Base-by-base conservation (phyloP, 2,329 filamentous ascomycete genomes). In the Cladorrhinum sp. region DNA sequence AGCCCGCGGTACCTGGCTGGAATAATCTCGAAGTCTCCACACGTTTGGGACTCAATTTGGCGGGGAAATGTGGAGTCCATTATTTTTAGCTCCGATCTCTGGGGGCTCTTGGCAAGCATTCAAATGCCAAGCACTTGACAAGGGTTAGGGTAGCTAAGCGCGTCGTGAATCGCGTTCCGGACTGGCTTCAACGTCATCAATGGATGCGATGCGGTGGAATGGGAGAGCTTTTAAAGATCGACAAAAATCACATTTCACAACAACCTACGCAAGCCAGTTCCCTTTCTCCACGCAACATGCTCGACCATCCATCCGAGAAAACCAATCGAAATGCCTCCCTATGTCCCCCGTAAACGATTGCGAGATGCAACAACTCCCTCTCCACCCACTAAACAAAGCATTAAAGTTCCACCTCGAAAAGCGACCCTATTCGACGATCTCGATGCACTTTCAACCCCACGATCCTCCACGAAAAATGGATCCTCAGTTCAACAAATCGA, bases 281-380 rank as follows among this genome's bases (percentile, higher is more conserved):
- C 14, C 4, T 3, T 55, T 10, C 21, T 10, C 16, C 8, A 24
- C 36, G 1, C 36, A 57, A 49, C 54, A 57, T 57, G 54, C 10
- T 57, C 39, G 23, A 9, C 18, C 6, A 16, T 12, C 9, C 23
- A 8, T 51, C 6, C 3, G 23, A 20, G 12, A 7, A 18, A 2
- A 14, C 18, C 50, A 56, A 2, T n/a, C 51, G 53, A 49, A 16
- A 92, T 92, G 88, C 87, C 89, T 69, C 88, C 89, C 23, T 77
- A 83, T 65, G 79, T 90, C 16, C 80, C 86, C 54, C 85, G 86
- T 67, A 92, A 92, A 75, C 83, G 87, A 63, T 68, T 85, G 66
- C 83, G 81, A 62, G 82, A 68, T 8, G 54, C 71, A 18, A 73
- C 84, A 36, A 20, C 42, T 1, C 75, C 80, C 0, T 73, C 76